Conservation (phyloP, 1,139 yeast genomes). For the Geotrichum citri-aurantii region DNA sequence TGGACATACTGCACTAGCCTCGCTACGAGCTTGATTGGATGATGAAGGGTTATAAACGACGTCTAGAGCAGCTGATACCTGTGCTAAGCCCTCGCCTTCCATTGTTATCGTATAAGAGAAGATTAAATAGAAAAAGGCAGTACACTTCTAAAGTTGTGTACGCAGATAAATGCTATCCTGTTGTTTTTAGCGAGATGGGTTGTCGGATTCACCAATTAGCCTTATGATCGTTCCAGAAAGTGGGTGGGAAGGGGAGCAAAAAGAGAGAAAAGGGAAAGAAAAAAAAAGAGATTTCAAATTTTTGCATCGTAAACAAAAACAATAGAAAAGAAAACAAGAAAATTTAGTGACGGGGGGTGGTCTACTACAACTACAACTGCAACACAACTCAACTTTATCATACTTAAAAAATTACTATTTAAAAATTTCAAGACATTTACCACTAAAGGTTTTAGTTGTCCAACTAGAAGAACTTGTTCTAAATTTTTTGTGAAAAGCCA, state of each 20-base stretch:
- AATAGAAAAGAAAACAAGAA: background rate
- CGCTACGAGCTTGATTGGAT: constrained; percentile 44
- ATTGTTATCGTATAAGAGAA: constrained; percentile 17
- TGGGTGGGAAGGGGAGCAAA: background rate
- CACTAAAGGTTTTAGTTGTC: too few relatives aligned
- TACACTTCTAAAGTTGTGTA: background rate
- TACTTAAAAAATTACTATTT: too few relatives aligned
- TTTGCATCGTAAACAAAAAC: background rate
- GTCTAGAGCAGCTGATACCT: constrained; percentile 67
- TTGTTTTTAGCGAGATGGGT: background rate
- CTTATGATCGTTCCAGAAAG: background rate
- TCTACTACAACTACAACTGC: background rate
- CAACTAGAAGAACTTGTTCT: too few relatives aligned
- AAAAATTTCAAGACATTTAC: too few relatives aligned
- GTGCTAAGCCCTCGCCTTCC: constrained; percentile 30
- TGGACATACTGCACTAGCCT: constrained; percentile 34
- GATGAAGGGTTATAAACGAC: constrained; percentile 72
- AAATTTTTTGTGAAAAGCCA: too few relatives aligned
- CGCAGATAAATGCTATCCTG: background rate
- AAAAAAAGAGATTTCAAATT: background rate
- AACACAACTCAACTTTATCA: too few relatives aligned
- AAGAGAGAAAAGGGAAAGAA: background rate
- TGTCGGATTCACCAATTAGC: background rate
- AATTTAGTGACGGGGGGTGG: background rate
- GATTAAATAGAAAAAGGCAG: background rate